Evolutionary conservation across 495 filamentous ascomycete genomes (phyloP).

Genomic region (Hypomontagnella submonticulosa): DNA sequence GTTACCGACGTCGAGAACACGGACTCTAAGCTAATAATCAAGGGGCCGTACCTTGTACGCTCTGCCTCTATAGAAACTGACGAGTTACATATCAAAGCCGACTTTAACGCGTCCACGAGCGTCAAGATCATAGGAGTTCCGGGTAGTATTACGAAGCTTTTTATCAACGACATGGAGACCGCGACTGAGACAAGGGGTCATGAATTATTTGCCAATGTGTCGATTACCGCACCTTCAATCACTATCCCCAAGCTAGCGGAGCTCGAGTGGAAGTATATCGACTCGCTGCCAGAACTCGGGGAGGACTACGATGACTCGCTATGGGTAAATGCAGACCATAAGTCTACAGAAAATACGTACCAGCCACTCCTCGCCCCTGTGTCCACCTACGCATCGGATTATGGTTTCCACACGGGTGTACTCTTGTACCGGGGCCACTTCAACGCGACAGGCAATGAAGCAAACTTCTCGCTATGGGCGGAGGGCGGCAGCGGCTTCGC

Average conservation of each 20-base stretch:
- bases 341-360: conserved; percentile 66
- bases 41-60: conserved; percentile 80
- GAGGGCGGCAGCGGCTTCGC: conserved; percentile 73
- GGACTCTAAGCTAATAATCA: conserved; percentile 66
- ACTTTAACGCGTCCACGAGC: conserved; percentile 74
- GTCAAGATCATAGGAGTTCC: conserved; percentile 73
- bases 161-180: conserved; percentile 69
- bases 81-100: conserved; percentile 70
- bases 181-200: conserved; percentile 60
- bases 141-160: conserved; percentile 57
- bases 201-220: conserved; percentile 54
- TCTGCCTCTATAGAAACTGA: conserved; percentile 63
- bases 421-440: conserved; percentile 80
- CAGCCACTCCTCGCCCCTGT: conserved; percentile 67
- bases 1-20: conserved; percentile 61
- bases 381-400: conserved; percentile 75
- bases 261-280: conserved; percentile 74
- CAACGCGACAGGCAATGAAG: conserved; percentile 70
- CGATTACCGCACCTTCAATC: conserved; percentile 64
- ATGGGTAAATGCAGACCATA: conserved; percentile 69
- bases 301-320: conserved; percentile 71
- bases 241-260: conserved; percentile 64
- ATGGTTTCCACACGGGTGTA: conserved; percentile 76
- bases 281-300: conserved; percentile 76
- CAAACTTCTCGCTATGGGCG: conserved; percentile 63